phyloP scores from a whole-genome alignment of 2,329 filamentous ascomycete genomes.

The Drechslera avenae region DNA sequence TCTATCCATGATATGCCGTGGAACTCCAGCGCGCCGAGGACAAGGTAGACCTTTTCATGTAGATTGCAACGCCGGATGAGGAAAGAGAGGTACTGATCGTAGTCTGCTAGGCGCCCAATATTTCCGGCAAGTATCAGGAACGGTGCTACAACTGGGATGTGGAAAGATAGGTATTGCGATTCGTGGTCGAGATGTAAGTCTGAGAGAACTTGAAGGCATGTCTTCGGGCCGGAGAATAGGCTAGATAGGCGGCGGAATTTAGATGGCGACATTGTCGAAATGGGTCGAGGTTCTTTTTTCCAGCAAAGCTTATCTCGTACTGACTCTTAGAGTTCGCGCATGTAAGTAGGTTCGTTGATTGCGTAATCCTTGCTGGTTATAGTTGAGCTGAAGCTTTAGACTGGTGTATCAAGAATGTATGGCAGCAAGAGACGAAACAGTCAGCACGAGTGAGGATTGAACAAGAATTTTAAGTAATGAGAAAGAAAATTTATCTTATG shows the following conservation, averaged over 20 bases:
- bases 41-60: slow-evolving; percentile 38
- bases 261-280: slow-evolving; percentile 6
- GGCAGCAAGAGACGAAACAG: not conserved
- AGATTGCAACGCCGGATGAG: slow-evolving; percentile 36
- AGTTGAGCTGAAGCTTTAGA: not conserved
- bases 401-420: not conserved
- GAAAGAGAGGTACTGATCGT: slow-evolving; percentile 39
- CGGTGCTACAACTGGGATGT: slow-evolving; percentile 35
- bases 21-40: slow-evolving; percentile 38
- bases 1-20: slow-evolving; percentile 31
- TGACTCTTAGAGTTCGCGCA: too few relatives aligned
- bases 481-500: slow-evolving; percentile 1
- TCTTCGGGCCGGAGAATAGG: slow-evolving; percentile 31
- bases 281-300: not conserved
- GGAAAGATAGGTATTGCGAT: slow-evolving; percentile 39
- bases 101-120: slow-evolving; percentile 39
- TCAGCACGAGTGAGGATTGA: not conserved
- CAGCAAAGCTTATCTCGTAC: too few relatives aligned
- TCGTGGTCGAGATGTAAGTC: slow-evolving; percentile 41
- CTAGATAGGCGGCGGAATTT: slow-evolving; percentile 33
- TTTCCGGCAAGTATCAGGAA: slow-evolving; percentile 41
- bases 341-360: too few relatives aligned
- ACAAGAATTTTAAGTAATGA: not conserved
- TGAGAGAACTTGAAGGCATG: slow-evolving; percentile 39
- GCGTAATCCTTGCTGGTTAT: not conserved